Evolutionary conservation across 176 grass and related monocot genomes (phyloP).

Genomic region (Chrysopogon serrulatus): DNA sequence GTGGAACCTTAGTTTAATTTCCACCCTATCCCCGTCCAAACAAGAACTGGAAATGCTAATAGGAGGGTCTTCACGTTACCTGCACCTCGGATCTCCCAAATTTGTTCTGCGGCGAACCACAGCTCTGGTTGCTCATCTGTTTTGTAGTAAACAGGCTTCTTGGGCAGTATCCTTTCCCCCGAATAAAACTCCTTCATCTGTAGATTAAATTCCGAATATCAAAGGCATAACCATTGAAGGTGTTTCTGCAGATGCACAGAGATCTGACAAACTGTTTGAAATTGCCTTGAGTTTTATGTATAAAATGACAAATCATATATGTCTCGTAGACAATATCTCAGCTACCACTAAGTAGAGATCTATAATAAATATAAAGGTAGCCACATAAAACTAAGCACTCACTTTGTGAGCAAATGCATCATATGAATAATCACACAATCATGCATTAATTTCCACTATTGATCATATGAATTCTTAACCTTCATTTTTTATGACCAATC

Average conservation of each 20-base stretch:
- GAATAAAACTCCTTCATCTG: conserved; percentile 89
- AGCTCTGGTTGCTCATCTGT: conserved; percentile 79
- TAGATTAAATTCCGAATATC: not conserved
- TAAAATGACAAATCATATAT: conserved; percentile 5
- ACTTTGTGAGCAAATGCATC: not conserved
- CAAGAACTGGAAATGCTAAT: not conserved
- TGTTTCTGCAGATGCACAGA: not conserved
- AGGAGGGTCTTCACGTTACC: conserved; percentile 33
- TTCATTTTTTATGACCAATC: not conserved
- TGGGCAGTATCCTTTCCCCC: conserved; percentile 66
- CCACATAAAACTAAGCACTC: not conserved
- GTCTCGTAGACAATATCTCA: not conserved
- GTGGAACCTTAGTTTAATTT: not conserved
- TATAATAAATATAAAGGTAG: not conserved
- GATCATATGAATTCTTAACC: not conserved
- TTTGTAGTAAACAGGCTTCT: conserved; percentile 89
- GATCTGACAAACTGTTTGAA: not conserved
- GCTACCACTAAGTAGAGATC: not conserved
- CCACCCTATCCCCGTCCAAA: not conserved
- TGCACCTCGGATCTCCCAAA: conserved; percentile 90
- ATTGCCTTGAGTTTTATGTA: not conserved
- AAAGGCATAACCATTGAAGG: not conserved
- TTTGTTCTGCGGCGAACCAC: conserved; percentile 76
- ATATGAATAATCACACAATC: not conserved
- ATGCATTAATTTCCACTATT: not conserved